Evolutionary conservation across 805 yeast genomes (phyloP), one percentile per base, ranked within the genome.

Genomic region (Kazachstania africana): DNA sequence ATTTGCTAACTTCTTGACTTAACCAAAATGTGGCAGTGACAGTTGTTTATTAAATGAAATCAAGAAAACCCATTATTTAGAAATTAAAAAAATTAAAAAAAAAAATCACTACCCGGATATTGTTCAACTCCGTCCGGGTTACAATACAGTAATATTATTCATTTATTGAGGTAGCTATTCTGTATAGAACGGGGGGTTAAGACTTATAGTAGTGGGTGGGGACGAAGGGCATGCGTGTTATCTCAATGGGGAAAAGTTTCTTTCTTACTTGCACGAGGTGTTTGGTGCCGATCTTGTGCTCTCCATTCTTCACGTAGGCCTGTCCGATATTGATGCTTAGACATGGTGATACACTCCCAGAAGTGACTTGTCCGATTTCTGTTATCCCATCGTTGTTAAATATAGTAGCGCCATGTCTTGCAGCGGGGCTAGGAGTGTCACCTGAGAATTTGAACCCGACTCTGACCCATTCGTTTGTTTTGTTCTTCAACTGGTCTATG

Each of bases 351-450:
- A 68, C 67, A 50, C 71, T 62, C 8, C 82, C 82, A 1, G 78
- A 70, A 3, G 80, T 73, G 6, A 60, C 75, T 37, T 36, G 51
- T 42, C 58, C 67, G 35, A 52, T 79, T 68, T 28, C 77, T 67
- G 52, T 74, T 22, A 64, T 63, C 19, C 64, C 60, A 15, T 75
- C 75, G 17, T 68, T 72, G n/a, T 52, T 55, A 41, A 66, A 77
- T 10, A 88, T 69, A 44, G 72, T 72, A 43, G 72, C 64, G 8
- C 81, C 84, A 16, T 77, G 78, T 57, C 98, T 75, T 20, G 97
- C 95, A 2, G 98, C 84, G 8, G 97, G 96, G 1, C 97, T 96
- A 8, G 97, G 96, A 1, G 95, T 96, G 41, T 66, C 68, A 6
- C 78, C 72, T 9, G 59, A 55, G 26, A 68, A 53, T 31, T 50